A percentile compares a stretch with the other conserved stretches of the same genome.
Conservation (phyloP, 805 yeast genomes). For the Metschnikowia borealis region DNA sequence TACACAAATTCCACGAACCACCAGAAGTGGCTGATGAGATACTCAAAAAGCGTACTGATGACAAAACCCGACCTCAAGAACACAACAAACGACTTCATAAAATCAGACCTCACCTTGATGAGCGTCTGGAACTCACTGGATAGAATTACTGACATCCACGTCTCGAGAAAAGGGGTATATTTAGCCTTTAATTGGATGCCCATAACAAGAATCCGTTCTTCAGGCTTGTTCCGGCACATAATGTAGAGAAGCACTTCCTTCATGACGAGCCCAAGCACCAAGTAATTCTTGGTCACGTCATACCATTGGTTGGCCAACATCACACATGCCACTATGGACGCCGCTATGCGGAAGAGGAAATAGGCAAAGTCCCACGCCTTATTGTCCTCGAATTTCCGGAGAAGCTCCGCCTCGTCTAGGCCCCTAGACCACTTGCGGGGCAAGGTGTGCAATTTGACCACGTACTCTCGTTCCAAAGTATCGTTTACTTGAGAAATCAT, state of each 20-base stretch:
- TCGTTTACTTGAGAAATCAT: constrained; percentile 20
- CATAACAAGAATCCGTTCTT: constrained; percentile 34
- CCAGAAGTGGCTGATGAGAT: constrained; percentile 29
- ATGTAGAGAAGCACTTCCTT: constrained; percentile 38
- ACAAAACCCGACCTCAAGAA: constrained; percentile 11
- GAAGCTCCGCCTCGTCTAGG: constrained; percentile 20
- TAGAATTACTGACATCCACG: constrained; percentile 10
- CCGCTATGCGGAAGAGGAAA: constrained; percentile 23
- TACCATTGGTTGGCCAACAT: constrained; percentile 14
- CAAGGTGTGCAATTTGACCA: constrained; percentile 17
- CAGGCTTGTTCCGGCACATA: constrained; percentile 46
- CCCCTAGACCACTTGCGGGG: constrained; percentile 18
- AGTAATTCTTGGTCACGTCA: constrained; percentile 13
- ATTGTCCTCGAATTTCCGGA: constrained; percentile 15
- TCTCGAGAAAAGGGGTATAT: constrained; percentile 36
- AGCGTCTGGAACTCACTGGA: constrained; percentile 12
- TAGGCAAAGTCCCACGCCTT: constrained; percentile 30
- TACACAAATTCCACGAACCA: constrained; percentile 27
- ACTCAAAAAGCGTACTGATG: constrained; percentile 16
- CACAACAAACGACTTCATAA: constrained; percentile 2
- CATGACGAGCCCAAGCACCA: constrained; percentile 37
- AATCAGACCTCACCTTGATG: neutral
- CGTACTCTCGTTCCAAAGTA: constrained; percentile 24
- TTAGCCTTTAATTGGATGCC: constrained; percentile 42
- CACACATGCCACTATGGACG: constrained; percentile 20